phyloP scores from a whole-genome alignment of 1,284 basidiomycete genomes.

The Coniophora puteana region DNA sequence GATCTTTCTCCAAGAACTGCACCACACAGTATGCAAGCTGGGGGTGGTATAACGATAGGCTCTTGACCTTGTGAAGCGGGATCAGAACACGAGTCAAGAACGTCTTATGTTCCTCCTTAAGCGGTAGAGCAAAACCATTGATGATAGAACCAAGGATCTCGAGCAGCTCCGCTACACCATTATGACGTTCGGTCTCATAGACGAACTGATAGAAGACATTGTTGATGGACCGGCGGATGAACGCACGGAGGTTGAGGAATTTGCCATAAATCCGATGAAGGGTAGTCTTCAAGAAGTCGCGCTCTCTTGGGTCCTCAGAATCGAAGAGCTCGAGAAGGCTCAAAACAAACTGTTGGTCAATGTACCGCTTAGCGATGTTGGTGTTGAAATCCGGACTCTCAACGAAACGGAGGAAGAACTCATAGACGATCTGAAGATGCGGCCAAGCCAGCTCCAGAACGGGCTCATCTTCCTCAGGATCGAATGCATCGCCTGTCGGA shows the following conservation, averaged over 20 bases:
- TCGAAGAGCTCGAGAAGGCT: slow-evolving; percentile 98
- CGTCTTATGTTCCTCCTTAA: slow-evolving; percentile 99
- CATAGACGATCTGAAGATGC: slow-evolving; percentile 99
- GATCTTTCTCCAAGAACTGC: slow-evolving; percentile 98
- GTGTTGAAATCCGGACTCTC: slow-evolving; percentile 99
- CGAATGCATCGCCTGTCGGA: slow-evolving; percentile 96
- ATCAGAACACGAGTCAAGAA: slow-evolving; percentile 97
- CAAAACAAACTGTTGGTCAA: slow-evolving; percentile 95
- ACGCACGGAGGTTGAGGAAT: slow-evolving; percentile 97
- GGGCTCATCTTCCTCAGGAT: slow-evolving; percentile 99
- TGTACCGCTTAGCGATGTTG: slow-evolving; percentile 95
- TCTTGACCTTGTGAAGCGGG: slow-evolving; percentile 97
- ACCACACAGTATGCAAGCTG: slow-evolving; percentile 99
- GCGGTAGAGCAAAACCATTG: slow-evolving; percentile 97
- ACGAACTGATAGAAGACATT: slow-evolving; percentile 99
- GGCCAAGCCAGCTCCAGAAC: slow-evolving; percentile 99
- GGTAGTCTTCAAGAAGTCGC: slow-evolving; percentile 99
- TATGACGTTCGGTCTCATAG: slow-evolving; percentile 98
- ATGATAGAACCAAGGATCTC: slow-evolving; percentile 99
- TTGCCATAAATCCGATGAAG: slow-evolving; percentile 99
- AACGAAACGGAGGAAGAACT: slow-evolving; percentile 99
- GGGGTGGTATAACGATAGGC: slow-evolving; percentile 94
- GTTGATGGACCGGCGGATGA: slow-evolving; percentile 99
- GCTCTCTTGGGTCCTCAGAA: slow-evolving; percentile 97
- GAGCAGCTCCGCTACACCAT: slow-evolving; percentile 97